Evolutionary conservation across 352 stramenopile species (phyloP), one percentile per base, ranked within the genome.

Genomic region (Phytophthora cactorum): DNA sequence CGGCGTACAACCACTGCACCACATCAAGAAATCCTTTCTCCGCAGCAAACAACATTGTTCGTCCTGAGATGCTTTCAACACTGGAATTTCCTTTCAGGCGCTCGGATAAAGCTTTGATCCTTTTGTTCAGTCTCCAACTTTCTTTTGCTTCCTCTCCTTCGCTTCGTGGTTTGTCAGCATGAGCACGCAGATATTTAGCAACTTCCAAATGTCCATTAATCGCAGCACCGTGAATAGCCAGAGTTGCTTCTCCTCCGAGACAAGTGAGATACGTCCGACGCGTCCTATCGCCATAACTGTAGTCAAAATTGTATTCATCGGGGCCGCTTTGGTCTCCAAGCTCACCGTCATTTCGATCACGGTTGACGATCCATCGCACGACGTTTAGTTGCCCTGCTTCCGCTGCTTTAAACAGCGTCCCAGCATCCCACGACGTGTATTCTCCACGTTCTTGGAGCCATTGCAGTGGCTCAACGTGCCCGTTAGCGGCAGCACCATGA

Each of bases 141-240:
- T 63, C 53, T 41, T 17, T 53, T 44, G 5, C 17, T 52, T 43
- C 7, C 36, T 68, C 51, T 14, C 39, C 39, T 2, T 36, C 1
- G 14, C 59, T 46, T 0, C 27, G 9, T 10, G 62, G 54, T 27
- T 43, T 59, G 17, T 59, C 47, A 5, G 58, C 34, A 11, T 27
- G 41, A 15, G 63, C 39, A 7, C 14, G 49, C 12, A 70, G 43
- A 31, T 59, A 66, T 28, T 70, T 60, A 15, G 63, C 63, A 36
- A 70, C 47, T 15, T 70, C 54, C n/a, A 70, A 28, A 22, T 70
- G 54, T 3, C 55, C 63, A 43, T 66, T 65, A 5, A 65, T 41
- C 39, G 62, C 62, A 29, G 62, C 54, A 22, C 31, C 39, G n/a
- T 70, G 63, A 45, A 70, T 70, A 7, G 46, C 53, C 11, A 70